A percentile compares a stretch with the other conserved stretches of the same genome.
Conservation (phyloP, 352 stramenopile species). For the Phytophthora agathidicida region DNA sequence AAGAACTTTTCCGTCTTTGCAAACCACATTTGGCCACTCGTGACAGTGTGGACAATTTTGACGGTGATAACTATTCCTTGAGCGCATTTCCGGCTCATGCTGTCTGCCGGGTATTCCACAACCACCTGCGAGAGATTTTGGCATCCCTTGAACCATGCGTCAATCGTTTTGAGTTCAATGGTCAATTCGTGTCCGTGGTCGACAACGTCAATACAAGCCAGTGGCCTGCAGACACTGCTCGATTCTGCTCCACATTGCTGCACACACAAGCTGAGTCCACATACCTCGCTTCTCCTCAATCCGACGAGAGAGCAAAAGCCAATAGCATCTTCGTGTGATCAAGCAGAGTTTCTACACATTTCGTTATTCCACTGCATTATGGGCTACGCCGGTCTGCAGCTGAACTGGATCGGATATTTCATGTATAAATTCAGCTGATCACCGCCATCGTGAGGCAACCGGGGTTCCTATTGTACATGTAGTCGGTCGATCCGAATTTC, state of each 20-base stretch:
- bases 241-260: constrained; percentile 53
- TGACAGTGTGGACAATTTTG: constrained; percentile 40
- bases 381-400: no score
- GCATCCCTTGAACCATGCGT: constrained; percentile 56
- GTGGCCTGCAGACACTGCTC: constrained; percentile 42
- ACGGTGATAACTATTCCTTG: neutral
- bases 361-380: no score
- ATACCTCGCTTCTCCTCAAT: constrained; percentile 20
- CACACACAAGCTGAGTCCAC: constrained; percentile 69
- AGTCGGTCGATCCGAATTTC: no score
- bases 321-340: constrained; percentile 3
- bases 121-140: constrained; percentile 51
- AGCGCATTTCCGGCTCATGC: neutral
- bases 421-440: no score
- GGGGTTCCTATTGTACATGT: no score
- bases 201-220: constrained; percentile 47
- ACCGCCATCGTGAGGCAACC: no score
- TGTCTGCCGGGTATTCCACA: constrained; percentile 44
- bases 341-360: no score
- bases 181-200: constrained; percentile 48
- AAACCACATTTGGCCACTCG: constrained; percentile 40
- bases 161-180: constrained; percentile 61
- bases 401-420: no score
- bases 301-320: constrained; percentile 1
- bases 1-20: constrained; percentile 47